Percentiles rank a stretch among this genome's conserved stretches.
Conservation (phyloP, 306 rosid genomes). For the Corylus heterophylla region DNA sequence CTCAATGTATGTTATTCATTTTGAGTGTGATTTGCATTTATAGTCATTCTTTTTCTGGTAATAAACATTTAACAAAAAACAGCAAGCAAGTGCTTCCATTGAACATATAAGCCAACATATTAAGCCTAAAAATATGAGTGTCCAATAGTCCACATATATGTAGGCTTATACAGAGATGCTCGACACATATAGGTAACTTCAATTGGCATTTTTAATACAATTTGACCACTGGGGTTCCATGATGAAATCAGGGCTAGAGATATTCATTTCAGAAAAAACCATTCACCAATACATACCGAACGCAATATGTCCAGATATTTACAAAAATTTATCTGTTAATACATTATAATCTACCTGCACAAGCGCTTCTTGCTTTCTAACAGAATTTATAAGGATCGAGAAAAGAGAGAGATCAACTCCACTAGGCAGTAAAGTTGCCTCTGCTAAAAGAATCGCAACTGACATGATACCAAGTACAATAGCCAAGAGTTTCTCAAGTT, state of each 20-base stretch:
- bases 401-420: slow-evolving; percentile 80
- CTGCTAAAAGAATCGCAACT: slow-evolving; percentile 90
- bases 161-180: neutral
- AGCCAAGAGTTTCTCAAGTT: slow-evolving; percentile 75
- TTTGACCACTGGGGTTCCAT: neutral
- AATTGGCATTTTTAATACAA: neutral
- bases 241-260: neutral
- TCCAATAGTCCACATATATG: neutral
- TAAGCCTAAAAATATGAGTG: neutral
- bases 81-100: neutral
- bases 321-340: slow-evolving; percentile 15
- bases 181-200: neutral
- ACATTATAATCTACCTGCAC: slow-evolving; percentile 69
- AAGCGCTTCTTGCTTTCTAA: slow-evolving; percentile 75
- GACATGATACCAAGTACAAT: slow-evolving; percentile 79
- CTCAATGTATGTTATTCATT: neutral
- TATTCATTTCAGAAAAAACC: slow-evolving; percentile 6
- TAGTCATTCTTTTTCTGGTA: neutral
- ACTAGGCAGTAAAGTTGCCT: slow-evolving; percentile 89
- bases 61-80: neutral
- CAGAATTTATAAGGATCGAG: slow-evolving; percentile 82
- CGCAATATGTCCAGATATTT: slow-evolving; percentile 10
- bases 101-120: neutral
- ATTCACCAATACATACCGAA: neutral
- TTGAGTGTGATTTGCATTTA: neutral